A percentile compares a stretch with the other conserved stretches of the same genome.
phyloP scores from a whole-genome alignment of 306 rosid species.

The Cucurbita pepo region DNA sequence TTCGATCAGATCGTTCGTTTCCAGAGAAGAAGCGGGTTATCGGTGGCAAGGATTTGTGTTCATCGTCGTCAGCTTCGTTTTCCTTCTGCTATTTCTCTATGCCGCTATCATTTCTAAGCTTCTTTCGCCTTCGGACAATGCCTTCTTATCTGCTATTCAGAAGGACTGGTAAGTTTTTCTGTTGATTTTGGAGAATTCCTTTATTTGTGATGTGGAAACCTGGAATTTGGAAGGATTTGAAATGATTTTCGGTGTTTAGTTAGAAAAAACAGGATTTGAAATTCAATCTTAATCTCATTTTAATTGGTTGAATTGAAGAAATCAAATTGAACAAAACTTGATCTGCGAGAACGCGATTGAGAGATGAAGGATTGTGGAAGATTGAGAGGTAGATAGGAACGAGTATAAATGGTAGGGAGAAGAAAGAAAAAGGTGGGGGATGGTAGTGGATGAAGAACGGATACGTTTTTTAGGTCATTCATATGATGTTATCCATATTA shows the following conservation, averaged over 20 bases:
- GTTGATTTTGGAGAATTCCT: not conserved
- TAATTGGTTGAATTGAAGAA: not conserved
- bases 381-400: not conserved
- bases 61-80: conserved; percentile 29
- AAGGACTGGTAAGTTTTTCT: conserved; percentile 45
- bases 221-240: not conserved
- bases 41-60: conserved; percentile 31
- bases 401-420: not conserved
- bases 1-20: not conserved
- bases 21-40: not conserved
- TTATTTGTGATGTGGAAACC: not conserved
- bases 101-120: conserved; percentile 51
- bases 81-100: conserved; percentile 35
- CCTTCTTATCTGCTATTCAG: conserved; percentile 46
- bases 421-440: not conserved
- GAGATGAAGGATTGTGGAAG: too few species aligned
- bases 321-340: not conserved
- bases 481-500: too few species aligned
- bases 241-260: not conserved
- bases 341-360: not conserved
- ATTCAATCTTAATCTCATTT: not conserved
- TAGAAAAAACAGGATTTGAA: not conserved
- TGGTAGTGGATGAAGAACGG: not conserved
- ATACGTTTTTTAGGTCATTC: too few species aligned
- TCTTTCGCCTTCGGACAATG: conserved; percentile 35